Evolutionary conservation across 306 rosid genomes (phyloP).

Genomic region (Cucurbita moschata): DNA sequence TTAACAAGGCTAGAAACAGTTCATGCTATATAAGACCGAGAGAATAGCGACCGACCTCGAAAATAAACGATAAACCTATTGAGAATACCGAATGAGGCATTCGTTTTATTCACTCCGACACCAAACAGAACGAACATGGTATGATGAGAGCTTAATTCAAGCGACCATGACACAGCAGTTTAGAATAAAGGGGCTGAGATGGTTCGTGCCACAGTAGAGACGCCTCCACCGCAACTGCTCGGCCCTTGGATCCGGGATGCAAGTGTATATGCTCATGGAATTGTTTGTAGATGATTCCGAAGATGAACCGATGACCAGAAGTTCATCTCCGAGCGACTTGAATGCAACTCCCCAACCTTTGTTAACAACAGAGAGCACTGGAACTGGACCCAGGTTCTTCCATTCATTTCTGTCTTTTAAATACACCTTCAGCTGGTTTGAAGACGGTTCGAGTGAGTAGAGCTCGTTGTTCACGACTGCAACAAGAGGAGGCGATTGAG

Average conservation of each 20-base stretch:
- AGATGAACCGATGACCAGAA: conserved; percentile 56
- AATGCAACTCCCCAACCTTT: conserved; percentile 84
- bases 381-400: conserved; percentile 51
- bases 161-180: conserved; percentile 74
- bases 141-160: conserved; percentile 15
- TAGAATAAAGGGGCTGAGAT: conserved; percentile 39
- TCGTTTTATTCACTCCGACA: background rate
- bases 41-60: background rate
- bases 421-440: conserved; percentile 56
- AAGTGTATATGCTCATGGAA: conserved; percentile 31
- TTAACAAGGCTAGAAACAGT: background rate
- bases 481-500: conserved; percentile 56
- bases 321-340: conserved; percentile 59
- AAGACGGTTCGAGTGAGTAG: conserved; percentile 39
- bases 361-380: conserved; percentile 47
- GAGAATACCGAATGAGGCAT: background rate
- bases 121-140: too few relatives aligned
- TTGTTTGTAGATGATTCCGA: conserved; percentile 9
- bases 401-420: conserved; percentile 35
- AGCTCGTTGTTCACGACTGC: conserved; percentile 59
- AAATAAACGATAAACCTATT: background rate
- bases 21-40: background rate
- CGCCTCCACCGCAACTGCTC: conserved; percentile 46
- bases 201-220: conserved; percentile 28
- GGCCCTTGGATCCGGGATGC: conserved; percentile 42